A percentile compares a stretch with the other conserved stretches of the same genome.
Evolutionary conservation across 2,329 filamentous ascomycete species (phyloP).

Genomic region (Laburnicola sp.): DNA sequence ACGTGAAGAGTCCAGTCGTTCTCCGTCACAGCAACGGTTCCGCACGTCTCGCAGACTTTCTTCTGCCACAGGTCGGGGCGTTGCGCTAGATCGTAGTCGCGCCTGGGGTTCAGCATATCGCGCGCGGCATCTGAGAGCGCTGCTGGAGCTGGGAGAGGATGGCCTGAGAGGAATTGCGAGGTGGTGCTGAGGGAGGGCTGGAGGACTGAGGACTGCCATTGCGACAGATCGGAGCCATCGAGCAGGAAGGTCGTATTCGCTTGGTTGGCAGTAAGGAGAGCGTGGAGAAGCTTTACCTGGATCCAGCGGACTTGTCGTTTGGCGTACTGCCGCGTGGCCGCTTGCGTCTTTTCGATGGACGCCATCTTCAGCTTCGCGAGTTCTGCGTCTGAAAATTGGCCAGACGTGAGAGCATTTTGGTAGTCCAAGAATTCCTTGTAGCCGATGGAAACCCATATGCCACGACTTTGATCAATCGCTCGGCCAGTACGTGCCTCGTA

Average conservation of each 20-base stretch:
- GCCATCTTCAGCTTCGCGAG: constrained; percentile 60
- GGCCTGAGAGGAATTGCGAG: constrained; percentile 61
- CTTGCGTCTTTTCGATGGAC: constrained; percentile 75
- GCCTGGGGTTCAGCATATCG: constrained; percentile 62
- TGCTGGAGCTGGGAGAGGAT: constrained; percentile 56
- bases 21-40: constrained; percentile 57
- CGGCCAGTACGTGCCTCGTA: constrained; percentile 53
- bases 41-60: constrained; percentile 72
- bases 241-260: constrained; percentile 71
- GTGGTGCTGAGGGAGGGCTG: constrained; percentile 66
- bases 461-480: constrained; percentile 70
- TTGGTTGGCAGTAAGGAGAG: constrained; percentile 60
- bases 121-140: constrained; percentile 60
- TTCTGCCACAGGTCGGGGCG: constrained; percentile 53
- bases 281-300: constrained; percentile 74
- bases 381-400: constrained; percentile 41
- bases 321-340: constrained; percentile 84
- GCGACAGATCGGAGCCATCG: constrained; percentile 71
- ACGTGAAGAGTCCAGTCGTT: constrained; percentile 63
- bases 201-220: constrained; percentile 67
- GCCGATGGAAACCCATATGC: constrained; percentile 96
- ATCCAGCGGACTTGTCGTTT: constrained; percentile 87
- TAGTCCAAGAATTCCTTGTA: constrained; percentile 89
- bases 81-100: constrained; percentile 51
- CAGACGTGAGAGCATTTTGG: constrained; percentile 46